phyloP scores from a whole-genome alignment of 2,329 filamentous ascomycete species.

The Pestalotiopsis sp. region DNA sequence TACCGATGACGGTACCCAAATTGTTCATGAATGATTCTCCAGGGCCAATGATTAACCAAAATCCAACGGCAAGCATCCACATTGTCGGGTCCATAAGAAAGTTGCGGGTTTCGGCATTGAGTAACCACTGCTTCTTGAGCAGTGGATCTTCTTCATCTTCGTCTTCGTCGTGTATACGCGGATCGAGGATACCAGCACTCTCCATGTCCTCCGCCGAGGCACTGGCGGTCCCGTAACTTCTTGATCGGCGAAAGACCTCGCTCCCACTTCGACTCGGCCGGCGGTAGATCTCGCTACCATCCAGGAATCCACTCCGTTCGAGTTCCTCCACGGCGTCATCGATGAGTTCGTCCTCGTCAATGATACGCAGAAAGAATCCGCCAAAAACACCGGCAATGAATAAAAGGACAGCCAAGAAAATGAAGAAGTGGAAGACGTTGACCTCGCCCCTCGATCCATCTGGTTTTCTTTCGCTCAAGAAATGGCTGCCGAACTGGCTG shows the following conservation, averaged over 20 bases:
- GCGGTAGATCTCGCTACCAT: constrained; percentile 30
- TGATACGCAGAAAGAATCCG: constrained; percentile 72
- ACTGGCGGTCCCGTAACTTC: constrained; percentile 66
- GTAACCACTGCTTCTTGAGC: constrained; percentile 83
- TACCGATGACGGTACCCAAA: constrained; percentile 89
- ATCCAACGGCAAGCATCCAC: constrained; percentile 91
- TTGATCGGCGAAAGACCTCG: constrained; percentile 66
- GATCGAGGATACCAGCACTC: constrained; percentile 42
- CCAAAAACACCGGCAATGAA: constrained; percentile 73
- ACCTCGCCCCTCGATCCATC: constrained; percentile 67
- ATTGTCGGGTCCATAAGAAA: constrained; percentile 90
- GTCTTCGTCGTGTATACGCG: constrained; percentile 38
- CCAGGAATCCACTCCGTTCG: constrained; percentile 83
- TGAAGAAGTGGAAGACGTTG: constrained; percentile 83
- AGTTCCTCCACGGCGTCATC: constrained; percentile 88
- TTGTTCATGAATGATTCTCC: constrained; percentile 99
- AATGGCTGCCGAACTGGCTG: constrained; percentile 80
- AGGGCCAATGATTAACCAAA: constrained; percentile 90
- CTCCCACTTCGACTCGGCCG: constrained; percentile 50
- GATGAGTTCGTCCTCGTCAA: constrained; percentile 85
- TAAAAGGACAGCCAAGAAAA: constrained; percentile 79
- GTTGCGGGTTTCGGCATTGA: constrained; percentile 86
- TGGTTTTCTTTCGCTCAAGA: constrained; percentile 71
- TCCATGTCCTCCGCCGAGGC: constrained; percentile 44
- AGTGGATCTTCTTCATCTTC: constrained; percentile 47